phyloP scores from a whole-genome alignment of 441 rosid species.

The Syzygium malaccense region DNA sequence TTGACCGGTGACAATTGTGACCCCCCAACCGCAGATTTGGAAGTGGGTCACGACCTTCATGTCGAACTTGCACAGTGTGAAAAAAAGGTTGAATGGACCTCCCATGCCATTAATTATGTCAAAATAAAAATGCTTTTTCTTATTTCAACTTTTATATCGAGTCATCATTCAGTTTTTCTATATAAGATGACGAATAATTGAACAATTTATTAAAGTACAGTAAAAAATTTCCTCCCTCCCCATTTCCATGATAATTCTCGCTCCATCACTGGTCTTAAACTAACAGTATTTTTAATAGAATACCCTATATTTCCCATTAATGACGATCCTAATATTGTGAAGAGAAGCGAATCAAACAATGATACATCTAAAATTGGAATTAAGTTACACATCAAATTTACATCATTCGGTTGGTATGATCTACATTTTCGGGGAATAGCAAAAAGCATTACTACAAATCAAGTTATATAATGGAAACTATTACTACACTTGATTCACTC shows the following conservation, averaged over 20 bases:
- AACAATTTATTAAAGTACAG: no score
- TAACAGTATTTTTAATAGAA: not conserved
- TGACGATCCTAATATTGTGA: not conserved
- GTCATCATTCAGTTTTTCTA: no score
- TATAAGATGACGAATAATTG: no score
- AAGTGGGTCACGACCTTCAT: not conserved
- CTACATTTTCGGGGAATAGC: not conserved
- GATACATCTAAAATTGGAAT: not conserved
- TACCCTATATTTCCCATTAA: not conserved
- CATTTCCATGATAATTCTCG: not conserved
- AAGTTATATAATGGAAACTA: not conserved
- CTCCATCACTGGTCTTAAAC: not conserved
- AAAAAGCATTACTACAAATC: not conserved
- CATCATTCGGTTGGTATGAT: not conserved
- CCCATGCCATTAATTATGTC: not conserved
- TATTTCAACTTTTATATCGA: no score
- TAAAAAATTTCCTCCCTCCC: no score
- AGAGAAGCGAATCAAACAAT: not conserved
- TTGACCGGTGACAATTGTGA: not conserved
- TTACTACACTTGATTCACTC: not conserved
- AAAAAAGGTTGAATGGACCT: not conserved
- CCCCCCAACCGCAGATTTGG: not conserved
- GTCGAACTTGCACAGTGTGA: not conserved
- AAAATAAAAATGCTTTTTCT: no score
- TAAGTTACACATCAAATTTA: not conserved